These are phyloP conservation scores for Marchantia paleacea DNA, from an alignment of 225 moss, liverwort and hornwort species.

Conservation along the genomic window DNA sequence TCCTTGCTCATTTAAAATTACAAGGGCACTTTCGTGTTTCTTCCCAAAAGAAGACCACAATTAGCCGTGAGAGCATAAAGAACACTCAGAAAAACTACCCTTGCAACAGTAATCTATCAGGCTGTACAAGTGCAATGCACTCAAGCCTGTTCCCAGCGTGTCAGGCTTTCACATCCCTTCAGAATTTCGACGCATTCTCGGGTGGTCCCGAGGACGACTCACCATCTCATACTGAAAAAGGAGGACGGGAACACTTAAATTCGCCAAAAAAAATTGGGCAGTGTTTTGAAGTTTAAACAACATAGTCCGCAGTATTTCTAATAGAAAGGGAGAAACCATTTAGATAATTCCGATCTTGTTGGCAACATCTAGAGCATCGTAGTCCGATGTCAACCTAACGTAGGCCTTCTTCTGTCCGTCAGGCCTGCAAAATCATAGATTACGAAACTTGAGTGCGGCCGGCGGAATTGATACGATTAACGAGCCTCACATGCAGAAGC, in stretches of 20 bases:
- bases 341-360: conserved; percentile 90
- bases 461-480: neutral
- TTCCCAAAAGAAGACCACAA: no score
- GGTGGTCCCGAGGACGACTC: neutral
- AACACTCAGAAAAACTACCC: no score
- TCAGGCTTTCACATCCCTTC: no score
- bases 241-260: neutral
- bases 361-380: conserved; percentile 81
- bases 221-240: neutral
- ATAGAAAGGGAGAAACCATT: neutral
- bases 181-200: neutral
- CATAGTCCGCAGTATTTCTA: neutral
- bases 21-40: no score
- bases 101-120: no score
- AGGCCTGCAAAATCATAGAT: conserved; percentile 41
- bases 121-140: no score
- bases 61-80: no score
- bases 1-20: no score
- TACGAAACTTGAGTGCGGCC: neutral
- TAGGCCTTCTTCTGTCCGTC: conserved; percentile 83
- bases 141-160: no score
- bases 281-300: neutral
- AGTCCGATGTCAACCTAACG: conserved; percentile 73
- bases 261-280: conserved; percentile 1
- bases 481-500: no score